Evolutionary conservation across 331 rosid genomes (phyloP), one percentile per base, ranked within the genome.

Genomic region (Erythrophleum ivorense): DNA sequence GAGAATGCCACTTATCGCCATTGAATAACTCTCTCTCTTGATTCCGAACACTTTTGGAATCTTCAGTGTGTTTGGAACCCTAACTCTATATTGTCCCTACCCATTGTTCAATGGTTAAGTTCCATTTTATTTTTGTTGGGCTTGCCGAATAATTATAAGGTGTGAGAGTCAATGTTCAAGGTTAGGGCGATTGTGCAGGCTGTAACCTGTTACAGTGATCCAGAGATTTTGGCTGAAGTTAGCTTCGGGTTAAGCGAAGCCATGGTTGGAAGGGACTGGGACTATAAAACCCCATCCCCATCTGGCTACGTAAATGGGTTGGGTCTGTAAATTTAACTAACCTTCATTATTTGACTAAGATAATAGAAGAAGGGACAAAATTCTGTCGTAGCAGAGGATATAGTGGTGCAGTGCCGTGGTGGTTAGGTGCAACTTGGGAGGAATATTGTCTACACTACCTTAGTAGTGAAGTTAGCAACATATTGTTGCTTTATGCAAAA

Each of bases 201-300:
- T 1, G 93, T 87, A 10, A 93, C 97, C 12, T 93, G 91, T 71
- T 93, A 93, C 73, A 87, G 89, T 58, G 98, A 93, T 80, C 93
- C 97, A 0, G 98, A 88, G 74, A 80, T 91, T 75, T 82, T 93
- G 80, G 98, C 93, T 3, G 93, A 93, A 63, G 86, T 93, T 33
- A 93, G 98, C 81, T 88, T 87, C 34, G 98, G 98, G 0, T 84
- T 93, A 83, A 97, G 98, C 0, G 98, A 93, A 73, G 97, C 98
- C 57, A 91, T 93, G 98, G 21, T 21, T 68, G 43, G 43, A 7
- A 73, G 58, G 1, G 21, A 16, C 7, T 53, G 58, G 21, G 58
- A 70, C 75, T 70, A 12, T 70, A 46, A 63, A 70, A 13, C 57
- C 11, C 57, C 75, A 45, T 48, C 40, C 21, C 58, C 57, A 46